phyloP scores from a whole-genome alignment of 139 green algal species.

The Chlorella sp. region DNA sequence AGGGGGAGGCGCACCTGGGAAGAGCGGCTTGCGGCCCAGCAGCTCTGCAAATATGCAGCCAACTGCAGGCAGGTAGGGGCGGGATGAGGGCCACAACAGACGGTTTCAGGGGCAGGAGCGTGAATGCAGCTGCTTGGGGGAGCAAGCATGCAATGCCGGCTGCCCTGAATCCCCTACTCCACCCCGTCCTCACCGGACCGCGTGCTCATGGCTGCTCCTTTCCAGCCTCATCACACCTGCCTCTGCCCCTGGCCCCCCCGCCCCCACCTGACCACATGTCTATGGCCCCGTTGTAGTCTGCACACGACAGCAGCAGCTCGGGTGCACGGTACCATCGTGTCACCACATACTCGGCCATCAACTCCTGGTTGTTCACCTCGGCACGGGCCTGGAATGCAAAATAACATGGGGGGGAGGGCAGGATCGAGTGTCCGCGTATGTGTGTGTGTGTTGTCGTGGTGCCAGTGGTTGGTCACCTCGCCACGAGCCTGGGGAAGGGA shows the following conservation, averaged over 20 bases:
- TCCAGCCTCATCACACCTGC: slow-evolving; percentile 73
- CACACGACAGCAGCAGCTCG: slow-evolving; percentile 92
- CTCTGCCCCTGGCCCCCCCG: slow-evolving; percentile 91
- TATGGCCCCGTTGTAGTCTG: slow-evolving; percentile 77
- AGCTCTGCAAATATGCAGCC: slow-evolving; percentile 55
- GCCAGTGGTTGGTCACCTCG: slow-evolving; percentile 3
- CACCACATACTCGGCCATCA: slow-evolving; percentile 96
- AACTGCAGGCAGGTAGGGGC: slow-evolving; percentile 10
- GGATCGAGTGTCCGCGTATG: too few relatives aligned
- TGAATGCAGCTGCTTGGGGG: neutral
- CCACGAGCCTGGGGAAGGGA: slow-evolving; percentile 31
- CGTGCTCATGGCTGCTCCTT: too few relatives aligned
- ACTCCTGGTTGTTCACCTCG: slow-evolving; percentile 27
- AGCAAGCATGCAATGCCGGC: neutral
- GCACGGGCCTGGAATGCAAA: too few relatives aligned
- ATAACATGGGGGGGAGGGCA: too few relatives aligned
- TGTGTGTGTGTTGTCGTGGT: too few relatives aligned
- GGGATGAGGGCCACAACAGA: neutral
- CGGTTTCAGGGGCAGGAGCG: neutral
- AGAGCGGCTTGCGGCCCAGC: slow-evolving; percentile 73
- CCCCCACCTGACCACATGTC: slow-evolving; percentile 86
- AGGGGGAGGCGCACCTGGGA: slow-evolving; percentile 36
- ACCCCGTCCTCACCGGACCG: too few relatives aligned
- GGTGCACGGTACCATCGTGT: slow-evolving; percentile 96
- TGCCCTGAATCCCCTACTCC: too few relatives aligned